These are phyloP conservation scores for Lactuca saligna DNA, from an alignment of 129 eudicot species.

Conservation along the genomic window DNA sequence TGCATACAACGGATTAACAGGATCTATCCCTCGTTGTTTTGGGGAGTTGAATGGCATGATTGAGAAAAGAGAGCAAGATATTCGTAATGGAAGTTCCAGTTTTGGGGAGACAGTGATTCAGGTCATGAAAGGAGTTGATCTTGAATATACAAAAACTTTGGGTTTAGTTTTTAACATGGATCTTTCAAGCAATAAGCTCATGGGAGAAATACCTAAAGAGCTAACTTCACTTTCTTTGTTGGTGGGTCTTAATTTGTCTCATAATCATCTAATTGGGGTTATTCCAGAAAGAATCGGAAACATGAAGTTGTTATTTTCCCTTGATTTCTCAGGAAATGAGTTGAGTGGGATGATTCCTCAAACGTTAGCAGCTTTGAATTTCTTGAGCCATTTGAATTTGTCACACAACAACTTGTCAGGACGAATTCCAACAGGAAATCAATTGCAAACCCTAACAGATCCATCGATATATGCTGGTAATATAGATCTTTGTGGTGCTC, in stretches of 20 bases:
- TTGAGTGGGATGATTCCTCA: constrained; percentile 18
- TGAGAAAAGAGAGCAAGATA: background rate
- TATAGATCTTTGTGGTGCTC: constrained; percentile 24
- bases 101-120: background rate
- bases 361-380: constrained; percentile 14
- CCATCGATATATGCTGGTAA: constrained; percentile 27
- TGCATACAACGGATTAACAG: background rate
- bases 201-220: background rate
- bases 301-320: constrained; percentile 14
- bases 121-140: background rate
- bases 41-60: constrained; percentile 12
- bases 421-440: constrained; percentile 26
- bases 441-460: constrained; percentile 24
- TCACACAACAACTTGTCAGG: constrained; percentile 23
- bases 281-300: constrained; percentile 15
- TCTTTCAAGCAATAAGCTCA: background rate
- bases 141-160: background rate
- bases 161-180: background rate
- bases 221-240: background rate
- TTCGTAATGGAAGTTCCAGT: background rate
- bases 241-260: background rate
- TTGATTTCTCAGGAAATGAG: constrained; percentile 17
- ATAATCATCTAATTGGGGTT: background rate
- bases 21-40: constrained; percentile 1
- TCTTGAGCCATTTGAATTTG: constrained; percentile 13